phyloP scores from a whole-genome alignment of 2,329 filamentous ascomycete species.

The Tolypocladium guangdongense region DNA sequence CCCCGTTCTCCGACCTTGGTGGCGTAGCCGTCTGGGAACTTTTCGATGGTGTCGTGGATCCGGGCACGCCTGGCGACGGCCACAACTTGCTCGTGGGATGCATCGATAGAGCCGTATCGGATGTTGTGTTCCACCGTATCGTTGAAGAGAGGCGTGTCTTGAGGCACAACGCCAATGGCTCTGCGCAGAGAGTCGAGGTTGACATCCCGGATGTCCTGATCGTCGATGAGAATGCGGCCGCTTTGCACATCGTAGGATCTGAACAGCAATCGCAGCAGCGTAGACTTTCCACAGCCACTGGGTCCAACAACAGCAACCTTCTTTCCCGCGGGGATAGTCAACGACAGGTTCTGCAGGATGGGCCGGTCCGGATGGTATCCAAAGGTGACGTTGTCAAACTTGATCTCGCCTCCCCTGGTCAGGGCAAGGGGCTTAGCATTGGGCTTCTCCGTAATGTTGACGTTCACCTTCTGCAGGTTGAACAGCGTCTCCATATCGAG shows the following conservation, averaged over 20 bases:
- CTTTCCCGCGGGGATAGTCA: conserved; percentile 90
- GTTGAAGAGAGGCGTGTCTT: conserved; percentile 96
- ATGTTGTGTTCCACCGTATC: conserved; percentile 95
- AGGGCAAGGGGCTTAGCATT: conserved; percentile 64
- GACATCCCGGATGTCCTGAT: conserved; percentile 80
- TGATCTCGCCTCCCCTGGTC: conserved; percentile 73
- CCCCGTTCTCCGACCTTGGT: conserved; percentile 90
- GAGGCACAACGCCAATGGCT: conserved; percentile 88
- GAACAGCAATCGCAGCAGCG: conserved; percentile 81
- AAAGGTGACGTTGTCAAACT: conserved; percentile 90
- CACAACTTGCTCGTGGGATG: conserved; percentile 59
- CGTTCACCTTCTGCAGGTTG: conserved; percentile 92
- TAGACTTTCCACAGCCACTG: conserved; percentile 93
- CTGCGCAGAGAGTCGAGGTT: conserved; percentile 71
- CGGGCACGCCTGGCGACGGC: conserved; percentile 72
- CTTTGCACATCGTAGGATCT: conserved; percentile 84
- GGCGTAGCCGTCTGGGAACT: conserved; percentile 77
- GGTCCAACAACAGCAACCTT: conserved; percentile 95
- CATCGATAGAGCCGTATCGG: conserved; percentile 75
- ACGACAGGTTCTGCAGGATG: conserved; percentile 71
- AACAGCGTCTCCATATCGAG: conserved; percentile 99
- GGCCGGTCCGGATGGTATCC: conserved; percentile 80
- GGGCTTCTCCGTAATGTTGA: conserved; percentile 68
- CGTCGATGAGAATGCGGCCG: conserved; percentile 83
- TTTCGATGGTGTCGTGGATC: conserved; percentile 71